phyloP scores from a whole-genome alignment of 208 protist genomes.

The Naegleria fowleri region DNA sequence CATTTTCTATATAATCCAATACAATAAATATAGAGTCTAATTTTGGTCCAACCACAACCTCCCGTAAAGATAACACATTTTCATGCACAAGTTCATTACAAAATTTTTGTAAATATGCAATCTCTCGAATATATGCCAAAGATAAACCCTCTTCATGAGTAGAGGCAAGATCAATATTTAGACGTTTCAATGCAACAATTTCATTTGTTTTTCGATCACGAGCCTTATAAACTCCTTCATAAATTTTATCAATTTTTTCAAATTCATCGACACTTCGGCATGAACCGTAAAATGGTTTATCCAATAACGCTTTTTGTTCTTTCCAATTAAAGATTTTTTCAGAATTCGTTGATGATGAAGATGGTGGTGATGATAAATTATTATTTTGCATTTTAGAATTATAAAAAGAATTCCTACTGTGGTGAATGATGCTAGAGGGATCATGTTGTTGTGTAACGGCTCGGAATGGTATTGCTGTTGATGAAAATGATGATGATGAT shows the following conservation, averaged over 20 bases:
- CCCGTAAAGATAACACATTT: slow-evolving; percentile 48
- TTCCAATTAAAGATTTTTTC: no score
- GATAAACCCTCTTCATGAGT: slow-evolving; percentile 42
- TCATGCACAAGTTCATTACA: slow-evolving; percentile 42
- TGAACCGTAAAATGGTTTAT: no score
- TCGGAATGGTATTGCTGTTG: no score
- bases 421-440: no score
- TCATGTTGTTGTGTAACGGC: no score
- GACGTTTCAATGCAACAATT: slow-evolving; percentile 39
- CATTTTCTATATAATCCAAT: background rate
- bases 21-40: background rate
- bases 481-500: no score
- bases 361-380: no score
- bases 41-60: slow-evolving; percentile 42
- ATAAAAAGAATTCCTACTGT: no score
- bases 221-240: background rate
- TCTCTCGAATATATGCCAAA: slow-evolving; percentile 38
- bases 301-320: no score
- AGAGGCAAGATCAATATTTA: slow-evolving; percentile 33
- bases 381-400: no score
- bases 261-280: background rate
- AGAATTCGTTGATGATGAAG: no score
- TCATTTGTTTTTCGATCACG: no score
- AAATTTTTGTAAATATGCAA: slow-evolving; percentile 35
- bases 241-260: background rate